Evolutionary conservation across 108 stramenopile species (phyloP).

Genomic region (Pelagomonas calceolata): DNA sequence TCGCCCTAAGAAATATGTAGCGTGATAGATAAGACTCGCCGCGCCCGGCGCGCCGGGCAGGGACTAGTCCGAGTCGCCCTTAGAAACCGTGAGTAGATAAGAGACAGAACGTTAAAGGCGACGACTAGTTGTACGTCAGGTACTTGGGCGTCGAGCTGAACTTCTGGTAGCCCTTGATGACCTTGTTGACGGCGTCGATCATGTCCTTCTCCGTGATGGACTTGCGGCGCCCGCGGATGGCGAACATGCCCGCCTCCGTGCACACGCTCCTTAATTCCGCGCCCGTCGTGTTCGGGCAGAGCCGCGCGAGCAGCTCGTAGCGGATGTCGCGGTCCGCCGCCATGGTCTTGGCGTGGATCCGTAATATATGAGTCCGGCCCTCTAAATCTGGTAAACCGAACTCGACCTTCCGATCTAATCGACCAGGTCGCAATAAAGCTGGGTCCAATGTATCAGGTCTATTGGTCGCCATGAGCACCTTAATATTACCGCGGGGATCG

Average conservation of each 20-base stretch:
- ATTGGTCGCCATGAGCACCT: constrained; percentile 97
- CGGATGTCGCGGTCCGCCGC: constrained; percentile 92
- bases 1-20: no score
- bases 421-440: constrained; percentile 85
- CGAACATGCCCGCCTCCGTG: constrained; percentile 99
- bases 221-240: constrained; percentile 94
- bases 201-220: constrained; percentile 92
- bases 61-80: no score
- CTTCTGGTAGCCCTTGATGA: constrained; percentile 99
- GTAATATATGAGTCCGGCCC: constrained; percentile 85
- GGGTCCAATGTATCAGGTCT: constrained; percentile 94
- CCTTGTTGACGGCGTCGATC: constrained; percentile 95
- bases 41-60: no score
- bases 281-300: constrained; percentile 96
- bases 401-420: constrained; percentile 94
- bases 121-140: constrained; percentile 34
- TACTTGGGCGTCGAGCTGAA: constrained; percentile 94
- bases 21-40: no score
- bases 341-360: constrained; percentile 94
- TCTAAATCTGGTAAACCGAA: constrained; percentile 92
- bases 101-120: no score
- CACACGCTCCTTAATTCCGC: constrained; percentile 92
- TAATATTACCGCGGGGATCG: constrained; percentile 94
- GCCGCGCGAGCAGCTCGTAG: constrained; percentile 90
- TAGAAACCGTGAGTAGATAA: no score